Conservation (phyloP, 805 yeast species). For the Candida taoyuanica region DNA sequence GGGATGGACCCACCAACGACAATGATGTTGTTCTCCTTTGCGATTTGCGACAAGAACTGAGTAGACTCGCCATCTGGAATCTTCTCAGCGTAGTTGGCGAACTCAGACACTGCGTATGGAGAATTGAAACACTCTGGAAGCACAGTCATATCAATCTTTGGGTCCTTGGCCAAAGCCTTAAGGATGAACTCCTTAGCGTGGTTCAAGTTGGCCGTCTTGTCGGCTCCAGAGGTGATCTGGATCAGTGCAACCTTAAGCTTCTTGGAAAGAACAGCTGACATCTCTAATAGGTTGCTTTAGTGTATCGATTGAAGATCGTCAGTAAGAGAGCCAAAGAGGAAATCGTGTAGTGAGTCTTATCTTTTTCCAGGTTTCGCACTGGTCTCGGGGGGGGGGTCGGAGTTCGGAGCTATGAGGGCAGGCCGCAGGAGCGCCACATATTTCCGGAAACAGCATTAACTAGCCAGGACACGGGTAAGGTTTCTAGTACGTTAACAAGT, state of each 20-base stretch:
- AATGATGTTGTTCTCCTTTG: slow-evolving; percentile 57
- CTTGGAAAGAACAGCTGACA: slow-evolving; percentile 30
- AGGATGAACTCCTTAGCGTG: slow-evolving; percentile 61
- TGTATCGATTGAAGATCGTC: not conserved
- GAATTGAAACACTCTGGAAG: slow-evolving; percentile 70
- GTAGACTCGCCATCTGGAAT: slow-evolving; percentile 76
- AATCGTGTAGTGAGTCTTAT: no score
- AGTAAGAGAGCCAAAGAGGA: no score
- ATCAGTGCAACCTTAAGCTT: slow-evolving; percentile 75
- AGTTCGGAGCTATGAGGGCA: no score
- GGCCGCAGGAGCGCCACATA: no score
- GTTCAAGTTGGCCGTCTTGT: slow-evolving; percentile 70
- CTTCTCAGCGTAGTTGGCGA: slow-evolving; percentile 82
- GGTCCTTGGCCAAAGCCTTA: slow-evolving; percentile 54
- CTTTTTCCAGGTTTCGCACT: no score
- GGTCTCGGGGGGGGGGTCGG: no score
- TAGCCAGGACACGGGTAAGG: no score
- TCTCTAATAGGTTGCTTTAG: slow-evolving; percentile 1
- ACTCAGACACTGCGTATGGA: slow-evolving; percentile 85
- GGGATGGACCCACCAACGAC: slow-evolving; percentile 95
- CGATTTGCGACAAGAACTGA: slow-evolving; percentile 56
- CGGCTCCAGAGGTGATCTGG: slow-evolving; percentile 67
- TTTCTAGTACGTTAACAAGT: no score
- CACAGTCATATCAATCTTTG: slow-evolving; percentile 73
- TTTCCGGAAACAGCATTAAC: no score